Evolutionary conservation across 2,329 filamentous ascomycete species (phyloP), one percentile per base, ranked within the genome.

Genomic region (Neophaeococcomyces aloes): DNA sequence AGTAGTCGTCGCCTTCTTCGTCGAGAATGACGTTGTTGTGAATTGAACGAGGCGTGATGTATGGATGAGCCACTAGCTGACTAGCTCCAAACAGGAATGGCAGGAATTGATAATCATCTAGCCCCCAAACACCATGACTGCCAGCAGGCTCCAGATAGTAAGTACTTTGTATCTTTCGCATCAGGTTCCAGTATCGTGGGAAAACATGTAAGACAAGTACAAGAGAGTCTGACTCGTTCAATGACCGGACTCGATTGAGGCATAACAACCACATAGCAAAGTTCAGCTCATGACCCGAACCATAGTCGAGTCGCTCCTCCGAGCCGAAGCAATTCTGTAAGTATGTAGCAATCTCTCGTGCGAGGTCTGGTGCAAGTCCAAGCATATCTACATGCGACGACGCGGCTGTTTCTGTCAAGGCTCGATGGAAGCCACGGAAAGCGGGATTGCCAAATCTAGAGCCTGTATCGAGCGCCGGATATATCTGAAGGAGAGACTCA

Each of bases 81-180:
- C 87, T 82, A 29, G 91, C 87, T 15, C 91, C 91, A 51, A 96
- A 93, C 10, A 98, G 75, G 61, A 96, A 98, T 0, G 93, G 91
- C 1, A 95, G 69, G 65, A 98, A 98, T 54, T 93, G 88, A 65
- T 98, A 95, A 62, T 98, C 91, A 57, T 98, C 91, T 1, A 98
- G 70, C 14, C 91, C 91, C 91, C 91, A 98, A 18, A 98, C 91
- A 31, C 91, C 91, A 61, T 98, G 91, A 1, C 89, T 95, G 11
- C 91, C 91, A 0, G 91, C 91, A 2, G 91, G 91, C 59, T 98
- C 91, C 39, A 98, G 79, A 59, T 98, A 98, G 66, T 98, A 98
- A 2, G 86, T 86, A 50, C 79, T 80, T 63, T 98, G 91, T 13
- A 96, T 75, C 18, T 75, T 71, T 42, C 88, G 86, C 87, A 96